Base-by-base conservation (phyloP, 192 early-diverging fungal species). In the Entomortierella chlamydospora region DNA sequence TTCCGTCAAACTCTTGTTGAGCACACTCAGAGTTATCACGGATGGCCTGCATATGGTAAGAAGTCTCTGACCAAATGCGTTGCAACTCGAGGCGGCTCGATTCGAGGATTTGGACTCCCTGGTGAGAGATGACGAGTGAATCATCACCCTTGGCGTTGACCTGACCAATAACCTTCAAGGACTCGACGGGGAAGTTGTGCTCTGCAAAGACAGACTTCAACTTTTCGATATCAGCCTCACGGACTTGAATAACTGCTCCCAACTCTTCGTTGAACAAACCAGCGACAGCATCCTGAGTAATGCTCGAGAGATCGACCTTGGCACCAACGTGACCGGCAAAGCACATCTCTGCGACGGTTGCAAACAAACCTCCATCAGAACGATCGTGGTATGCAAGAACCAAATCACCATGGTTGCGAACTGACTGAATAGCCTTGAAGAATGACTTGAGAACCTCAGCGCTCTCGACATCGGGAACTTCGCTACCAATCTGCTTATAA, bases 361-460 rank as follows among this genome's bases (percentile, higher is more conserved):
- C 81, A 67, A 98, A 92, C 72, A 99, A 85, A 50, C 98, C 98
- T 70, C 98, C 98, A 87, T 99, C 98, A 5, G 96, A 97, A 49
- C 97, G 93, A 80, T 99, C 98, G 83, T 99, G 98, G 87, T 99
- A 99, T 37, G 98, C 96, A 50, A 96, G 84, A 2, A 99, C 70
- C 50, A 89, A 71, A 29, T 85, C 85, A 4, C 64, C 72, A 30
- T 70, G 60, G 25, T 84, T 66, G 49, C 89, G 83, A 20, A 83
- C 73, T 6, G 64, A 66, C 68, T 93, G 91, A 69, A 99, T 82
- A 11, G 83, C 82, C 47, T 88, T 85, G 87, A 97, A 98, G 82
- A 98, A 97, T 18, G 85, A 79, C 65, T 87, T 91, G 62, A 99
- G 83, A 0, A 86, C 52, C 9, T 70, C 78, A 0, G 91, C 79